These are phyloP conservation scores for Pseudogymnoascus sp. DNA, from an alignment of 2,329 filamentous ascomycete genomes.

Conservation along the genomic window DNA sequence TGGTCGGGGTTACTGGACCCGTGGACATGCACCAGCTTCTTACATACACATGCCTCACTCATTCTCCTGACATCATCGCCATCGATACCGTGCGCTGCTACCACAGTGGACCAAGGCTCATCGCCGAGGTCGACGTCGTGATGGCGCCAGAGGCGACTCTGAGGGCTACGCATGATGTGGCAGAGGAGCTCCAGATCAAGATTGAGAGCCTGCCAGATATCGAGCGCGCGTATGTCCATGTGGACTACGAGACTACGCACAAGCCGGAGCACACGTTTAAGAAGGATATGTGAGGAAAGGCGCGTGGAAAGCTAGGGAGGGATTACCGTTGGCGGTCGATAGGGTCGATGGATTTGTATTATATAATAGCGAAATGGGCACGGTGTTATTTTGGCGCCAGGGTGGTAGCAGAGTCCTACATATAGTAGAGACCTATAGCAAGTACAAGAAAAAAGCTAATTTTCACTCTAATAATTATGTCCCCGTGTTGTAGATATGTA, in stretches of 20 bases:
- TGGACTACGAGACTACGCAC: slow-evolving; percentile 94
- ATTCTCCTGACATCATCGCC: slow-evolving; percentile 70
- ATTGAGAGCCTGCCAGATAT: slow-evolving; percentile 86
- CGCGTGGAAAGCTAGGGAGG: background rate
- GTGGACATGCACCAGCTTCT: slow-evolving; percentile 86
- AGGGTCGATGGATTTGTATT: background rate
- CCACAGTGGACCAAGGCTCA: slow-evolving; percentile 78
- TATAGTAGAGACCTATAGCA: background rate
- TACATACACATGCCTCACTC: slow-evolving; percentile 92
- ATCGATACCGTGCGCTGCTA: slow-evolving; percentile 96
- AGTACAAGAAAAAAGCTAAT: background rate
- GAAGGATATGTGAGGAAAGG: slow-evolving; percentile 46
- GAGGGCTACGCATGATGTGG: slow-evolving; percentile 79
- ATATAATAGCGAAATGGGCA: background rate
- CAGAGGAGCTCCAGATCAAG: slow-evolving; percentile 90
- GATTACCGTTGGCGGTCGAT: background rate
- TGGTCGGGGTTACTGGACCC: slow-evolving; percentile 83
- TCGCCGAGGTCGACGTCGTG: slow-evolving; percentile 94
- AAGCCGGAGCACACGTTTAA: slow-evolving; percentile 72
- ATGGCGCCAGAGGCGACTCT: slow-evolving; percentile 73
- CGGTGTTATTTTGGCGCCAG: background rate
- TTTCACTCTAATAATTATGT: background rate
- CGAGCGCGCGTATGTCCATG: slow-evolving; percentile 91
- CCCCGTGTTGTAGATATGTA: background rate
- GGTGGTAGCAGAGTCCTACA: background rate